Conservation (phyloP, 2,329 filamentous ascomycete species). For the Phaeosphaeriaceae sp. region DNA sequence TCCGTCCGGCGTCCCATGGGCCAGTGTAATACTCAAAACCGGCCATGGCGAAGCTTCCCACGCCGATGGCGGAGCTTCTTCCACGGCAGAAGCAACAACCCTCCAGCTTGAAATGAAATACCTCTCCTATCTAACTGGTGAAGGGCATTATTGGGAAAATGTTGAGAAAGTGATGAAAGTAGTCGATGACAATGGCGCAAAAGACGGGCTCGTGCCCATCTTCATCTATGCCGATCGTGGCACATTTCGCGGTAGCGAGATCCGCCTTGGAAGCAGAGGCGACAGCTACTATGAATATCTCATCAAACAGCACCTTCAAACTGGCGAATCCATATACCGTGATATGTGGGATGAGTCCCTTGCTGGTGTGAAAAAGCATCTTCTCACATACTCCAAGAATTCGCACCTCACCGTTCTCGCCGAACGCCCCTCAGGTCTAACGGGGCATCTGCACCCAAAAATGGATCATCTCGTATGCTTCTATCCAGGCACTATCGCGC, state of each 20-base stretch:
- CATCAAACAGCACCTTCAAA: slow-evolving; percentile 98
- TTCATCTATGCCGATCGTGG: slow-evolving; percentile 83
- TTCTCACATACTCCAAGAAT: slow-evolving; percentile 85
- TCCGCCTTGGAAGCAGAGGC: slow-evolving; percentile 89
- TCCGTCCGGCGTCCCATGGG: slow-evolving; percentile 82
- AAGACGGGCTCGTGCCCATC: slow-evolving; percentile 89
- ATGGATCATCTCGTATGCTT: slow-evolving; percentile 99
- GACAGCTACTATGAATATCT: slow-evolving; percentile 99
- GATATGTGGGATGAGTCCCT: slow-evolving; percentile 94
- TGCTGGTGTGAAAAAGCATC: slow-evolving; percentile 84
- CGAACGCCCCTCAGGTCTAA: slow-evolving; percentile 79
- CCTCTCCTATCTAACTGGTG: slow-evolving; percentile 89
- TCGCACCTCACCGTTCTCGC: slow-evolving; percentile 87
- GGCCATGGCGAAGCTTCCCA: slow-evolving; percentile 80
- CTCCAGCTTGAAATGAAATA: slow-evolving; percentile 98
- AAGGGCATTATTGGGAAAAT: slow-evolving; percentile 89
- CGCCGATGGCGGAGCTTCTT: slow-evolving; percentile 83
- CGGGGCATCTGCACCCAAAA: slow-evolving; percentile 73
- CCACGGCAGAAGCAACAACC: slow-evolving; percentile 90
- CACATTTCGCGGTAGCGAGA: slow-evolving; percentile 80
- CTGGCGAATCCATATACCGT: slow-evolving; percentile 81
- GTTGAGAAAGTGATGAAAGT: slow-evolving; percentile 91
- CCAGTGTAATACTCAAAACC: slow-evolving; percentile 85
- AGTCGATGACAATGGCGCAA: slow-evolving; percentile 78
- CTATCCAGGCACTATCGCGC: slow-evolving; percentile 92